These are phyloP conservation scores for Strobilomyces confusus DNA, from an alignment of 768 basidiomycete species.

Conservation along the genomic window DNA sequence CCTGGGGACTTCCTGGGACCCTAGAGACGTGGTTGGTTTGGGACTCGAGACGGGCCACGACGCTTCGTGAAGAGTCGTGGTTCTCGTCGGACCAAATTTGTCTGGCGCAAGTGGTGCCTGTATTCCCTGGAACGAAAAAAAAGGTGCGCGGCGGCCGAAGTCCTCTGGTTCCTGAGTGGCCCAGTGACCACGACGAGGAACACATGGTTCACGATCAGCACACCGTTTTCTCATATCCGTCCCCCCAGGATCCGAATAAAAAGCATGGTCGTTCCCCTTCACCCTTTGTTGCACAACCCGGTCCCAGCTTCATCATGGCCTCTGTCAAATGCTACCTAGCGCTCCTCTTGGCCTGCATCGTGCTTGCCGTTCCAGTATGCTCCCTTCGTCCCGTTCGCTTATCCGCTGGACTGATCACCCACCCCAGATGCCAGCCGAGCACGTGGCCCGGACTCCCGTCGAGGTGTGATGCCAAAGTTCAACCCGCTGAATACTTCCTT, in stretches of 20 bases:
- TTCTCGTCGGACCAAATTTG: conserved; percentile 11
- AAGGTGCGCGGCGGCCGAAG: conserved; percentile 25
- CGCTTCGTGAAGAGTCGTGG: conserved; percentile 14
- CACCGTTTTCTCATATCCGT: conserved; percentile 23
- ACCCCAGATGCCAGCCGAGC: conserved; percentile 13
- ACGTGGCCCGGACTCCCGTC: not conserved
- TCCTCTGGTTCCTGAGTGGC: conserved; percentile 21
- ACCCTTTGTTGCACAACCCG: not conserved
- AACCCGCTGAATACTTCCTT: not conserved
- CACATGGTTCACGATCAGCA: conserved; percentile 19
- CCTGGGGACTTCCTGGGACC: not conserved
- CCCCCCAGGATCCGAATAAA: conserved; percentile 14
- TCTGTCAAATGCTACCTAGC: conserved; percentile 16
- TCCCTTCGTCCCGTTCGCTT: not conserved
- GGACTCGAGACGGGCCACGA: not conserved
- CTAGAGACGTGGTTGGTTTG: conserved; percentile 8
- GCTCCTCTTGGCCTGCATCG: conserved; percentile 19
- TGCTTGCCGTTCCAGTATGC: conserved; percentile 22
- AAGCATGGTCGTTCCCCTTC: conserved; percentile 13
- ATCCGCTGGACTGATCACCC: not conserved
- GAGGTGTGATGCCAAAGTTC: conserved; percentile 10
- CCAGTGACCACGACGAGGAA: conserved; percentile 17
- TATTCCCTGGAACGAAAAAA: conserved; percentile 14
- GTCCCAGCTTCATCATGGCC: conserved; percentile 16
- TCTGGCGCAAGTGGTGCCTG: conserved; percentile 18